Percentiles rank a stretch among this genome's conserved stretches.
Evolutionary conservation across 208 protist genomes (phyloP).

Genomic region (Kentomonas sorsogonicus): DNA sequence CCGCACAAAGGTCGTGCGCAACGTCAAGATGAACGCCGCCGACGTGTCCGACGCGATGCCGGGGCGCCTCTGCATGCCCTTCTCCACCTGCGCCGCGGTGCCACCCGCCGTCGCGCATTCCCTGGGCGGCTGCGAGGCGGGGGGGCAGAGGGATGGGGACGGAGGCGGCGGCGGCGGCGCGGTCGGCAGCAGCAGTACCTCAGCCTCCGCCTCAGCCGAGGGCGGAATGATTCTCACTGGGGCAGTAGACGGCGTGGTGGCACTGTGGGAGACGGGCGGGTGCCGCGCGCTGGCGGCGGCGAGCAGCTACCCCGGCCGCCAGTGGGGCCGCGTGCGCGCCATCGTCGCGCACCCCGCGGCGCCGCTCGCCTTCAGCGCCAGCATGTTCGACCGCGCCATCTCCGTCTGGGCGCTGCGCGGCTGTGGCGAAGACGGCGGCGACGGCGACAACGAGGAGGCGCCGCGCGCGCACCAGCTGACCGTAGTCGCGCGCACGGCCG

Average conservation of each 20-base stretch:
- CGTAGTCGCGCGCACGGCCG: background rate
- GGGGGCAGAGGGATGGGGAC: too few relatives aligned
- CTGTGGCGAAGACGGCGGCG: background rate
- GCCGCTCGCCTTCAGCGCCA: conserved; percentile 54
- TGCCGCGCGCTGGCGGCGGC: conserved; percentile 39
- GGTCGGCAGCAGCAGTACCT: background rate
- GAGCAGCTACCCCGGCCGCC: conserved; percentile 24
- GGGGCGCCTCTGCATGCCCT: conserved; percentile 61
- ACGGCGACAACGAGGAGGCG: background rate
- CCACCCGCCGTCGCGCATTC: too few relatives aligned
- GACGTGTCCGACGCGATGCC: conserved; percentile 15
- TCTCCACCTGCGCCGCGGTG: conserved; percentile 48
- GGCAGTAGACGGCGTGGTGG: conserved; percentile 71
- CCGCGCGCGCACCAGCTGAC: conserved; percentile 15
- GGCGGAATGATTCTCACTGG: conserved; percentile 61
- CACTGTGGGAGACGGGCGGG: conserved; percentile 54
- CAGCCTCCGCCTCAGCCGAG: conserved; percentile 5
- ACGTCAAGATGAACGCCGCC: conserved; percentile 39
- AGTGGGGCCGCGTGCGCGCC: conserved; percentile 60
- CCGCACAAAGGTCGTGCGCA: conserved; percentile 71
- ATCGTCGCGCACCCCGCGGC: conserved; percentile 38
- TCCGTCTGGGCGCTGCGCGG: conserved; percentile 35
- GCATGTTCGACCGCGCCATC: conserved; percentile 66
- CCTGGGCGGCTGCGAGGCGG: too few relatives aligned
- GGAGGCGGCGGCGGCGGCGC: background rate